phyloP scores from a whole-genome alignment of 2,329 filamentous ascomycete species.

The Pseudogymnoascus sp. region DNA sequence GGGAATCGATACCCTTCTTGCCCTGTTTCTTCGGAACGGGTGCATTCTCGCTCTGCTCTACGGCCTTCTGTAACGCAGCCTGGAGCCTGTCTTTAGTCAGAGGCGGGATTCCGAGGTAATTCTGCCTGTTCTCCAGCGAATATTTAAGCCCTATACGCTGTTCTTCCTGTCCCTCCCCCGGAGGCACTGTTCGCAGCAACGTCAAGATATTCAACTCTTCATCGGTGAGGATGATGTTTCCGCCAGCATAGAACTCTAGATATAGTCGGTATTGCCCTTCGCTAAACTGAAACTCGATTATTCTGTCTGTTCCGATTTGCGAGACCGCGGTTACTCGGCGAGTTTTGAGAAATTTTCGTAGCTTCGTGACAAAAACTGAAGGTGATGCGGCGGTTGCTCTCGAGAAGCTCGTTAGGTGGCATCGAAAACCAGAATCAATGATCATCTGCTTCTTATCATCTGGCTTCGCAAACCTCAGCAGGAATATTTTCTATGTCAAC shows the following conservation, averaged over 20 bases:
- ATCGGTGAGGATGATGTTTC: slow-evolving; percentile 91
- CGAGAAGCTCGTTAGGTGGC: slow-evolving; percentile 84
- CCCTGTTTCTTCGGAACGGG: slow-evolving; percentile 51
- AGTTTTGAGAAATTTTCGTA: slow-evolving; percentile 85
- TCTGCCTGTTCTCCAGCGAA: slow-evolving; percentile 73
- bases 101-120: slow-evolving; percentile 65
- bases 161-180: slow-evolving; percentile 76
- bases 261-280: slow-evolving; percentile 83
- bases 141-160: slow-evolving; percentile 72
- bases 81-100: slow-evolving; percentile 67
- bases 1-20: slow-evolving; percentile 62
- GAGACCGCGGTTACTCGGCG: slow-evolving; percentile 69
- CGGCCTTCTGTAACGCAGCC: slow-evolving; percentile 57
- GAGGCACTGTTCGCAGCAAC: slow-evolving; percentile 69
- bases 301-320: slow-evolving; percentile 87
- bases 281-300: slow-evolving; percentile 87
- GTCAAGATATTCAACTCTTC: slow-evolving; percentile 72
- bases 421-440: slow-evolving; percentile 91
- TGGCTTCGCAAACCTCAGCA: slow-evolving; percentile 90
- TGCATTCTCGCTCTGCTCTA: slow-evolving; percentile 47
- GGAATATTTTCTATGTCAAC: slow-evolving; percentile 65
- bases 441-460: slow-evolving; percentile 82
- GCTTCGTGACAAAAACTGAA: slow-evolving; percentile 72
- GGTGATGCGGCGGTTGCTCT: slow-evolving; percentile 78
- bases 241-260: slow-evolving; percentile 92